phyloP scores from a whole-genome alignment of 768 basidiomycete species.

The Russula dissimulans region DNA sequence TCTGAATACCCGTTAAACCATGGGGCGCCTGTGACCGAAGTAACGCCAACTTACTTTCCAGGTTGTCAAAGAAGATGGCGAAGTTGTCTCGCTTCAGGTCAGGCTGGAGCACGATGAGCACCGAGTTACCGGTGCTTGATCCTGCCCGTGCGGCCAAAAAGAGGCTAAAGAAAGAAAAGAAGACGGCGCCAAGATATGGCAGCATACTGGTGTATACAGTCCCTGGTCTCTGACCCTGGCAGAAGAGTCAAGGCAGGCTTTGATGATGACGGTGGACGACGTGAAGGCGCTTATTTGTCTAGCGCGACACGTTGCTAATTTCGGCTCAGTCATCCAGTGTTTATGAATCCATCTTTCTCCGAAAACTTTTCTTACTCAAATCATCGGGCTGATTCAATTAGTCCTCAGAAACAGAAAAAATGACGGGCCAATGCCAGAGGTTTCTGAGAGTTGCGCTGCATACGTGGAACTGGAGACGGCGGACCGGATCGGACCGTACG shows the following conservation, averaged over 20 bases:
- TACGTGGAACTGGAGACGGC: background rate
- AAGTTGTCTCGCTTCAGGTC: slow-evolving; percentile 57
- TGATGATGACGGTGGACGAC: background rate
- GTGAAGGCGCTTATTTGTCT: background rate
- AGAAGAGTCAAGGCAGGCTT: background rate
- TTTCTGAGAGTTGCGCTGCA: too few species aligned
- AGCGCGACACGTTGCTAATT: background rate
- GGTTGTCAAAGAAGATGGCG: slow-evolving; percentile 70
- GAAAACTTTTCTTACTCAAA: too few species aligned
- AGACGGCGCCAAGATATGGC: slow-evolving; percentile 23
- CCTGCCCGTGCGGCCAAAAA: slow-evolving; percentile 33
- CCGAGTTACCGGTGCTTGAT: slow-evolving; percentile 75
- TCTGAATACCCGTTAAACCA: slow-evolving; percentile 33
- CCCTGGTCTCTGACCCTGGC: background rate
- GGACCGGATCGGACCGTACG: background rate
- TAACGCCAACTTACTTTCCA: slow-evolving; percentile 47
- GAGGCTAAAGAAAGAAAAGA: slow-evolving; percentile 26
- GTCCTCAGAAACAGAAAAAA: too few species aligned
- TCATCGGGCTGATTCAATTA: too few species aligned
- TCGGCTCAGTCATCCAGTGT: too few species aligned
- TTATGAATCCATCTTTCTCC: background rate
- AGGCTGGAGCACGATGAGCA: slow-evolving; percentile 79
- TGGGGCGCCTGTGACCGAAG: background rate
- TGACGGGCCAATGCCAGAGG: too few species aligned
- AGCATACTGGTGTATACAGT: slow-evolving; percentile 18